phyloP scores from a whole-genome alignment of 1,284 basidiomycete genomes.

The Sutorius eximius region DNA sequence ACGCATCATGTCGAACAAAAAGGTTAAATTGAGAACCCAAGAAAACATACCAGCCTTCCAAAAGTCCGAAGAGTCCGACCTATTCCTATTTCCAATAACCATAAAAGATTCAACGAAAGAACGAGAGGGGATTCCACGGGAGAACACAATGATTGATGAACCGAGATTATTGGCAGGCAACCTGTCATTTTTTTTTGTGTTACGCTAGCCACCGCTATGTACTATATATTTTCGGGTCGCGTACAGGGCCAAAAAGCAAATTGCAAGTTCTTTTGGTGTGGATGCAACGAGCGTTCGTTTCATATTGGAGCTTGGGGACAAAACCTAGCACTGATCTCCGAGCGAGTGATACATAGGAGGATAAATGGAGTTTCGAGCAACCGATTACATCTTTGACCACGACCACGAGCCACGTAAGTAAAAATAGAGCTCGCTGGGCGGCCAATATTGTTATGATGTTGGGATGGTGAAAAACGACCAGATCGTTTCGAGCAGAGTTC shows the following conservation, averaged over 20 bases:
- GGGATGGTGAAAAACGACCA: neutral
- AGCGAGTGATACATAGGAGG: neutral
- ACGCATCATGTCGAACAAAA: neutral
- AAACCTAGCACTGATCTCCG: neutral
- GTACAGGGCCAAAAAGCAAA: neutral
- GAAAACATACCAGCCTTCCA: neutral
- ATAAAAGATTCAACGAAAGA: neutral
- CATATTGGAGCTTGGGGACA: neutral
- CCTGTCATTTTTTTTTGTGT: conserved; percentile 10
- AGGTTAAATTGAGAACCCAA: neutral
- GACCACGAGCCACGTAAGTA: conserved; percentile 16
- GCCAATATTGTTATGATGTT: neutral
- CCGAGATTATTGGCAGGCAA: conserved; percentile 7
- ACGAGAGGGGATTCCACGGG: neutral
- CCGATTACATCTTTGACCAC: conserved; percentile 24
- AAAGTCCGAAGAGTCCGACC: neutral
- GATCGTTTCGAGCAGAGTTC: neutral
- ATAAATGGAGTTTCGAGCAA: conserved; percentile 3
- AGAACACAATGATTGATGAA: neutral
- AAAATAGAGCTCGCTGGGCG: neutral
- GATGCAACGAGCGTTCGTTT: neutral
- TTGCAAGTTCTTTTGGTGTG: neutral
- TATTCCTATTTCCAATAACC: neutral
- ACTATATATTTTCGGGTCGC: neutral
- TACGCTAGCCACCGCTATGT: neutral